Conservation (phyloP, 2,329 filamentous ascomycete species). For the Fusarium sp. region DNA sequence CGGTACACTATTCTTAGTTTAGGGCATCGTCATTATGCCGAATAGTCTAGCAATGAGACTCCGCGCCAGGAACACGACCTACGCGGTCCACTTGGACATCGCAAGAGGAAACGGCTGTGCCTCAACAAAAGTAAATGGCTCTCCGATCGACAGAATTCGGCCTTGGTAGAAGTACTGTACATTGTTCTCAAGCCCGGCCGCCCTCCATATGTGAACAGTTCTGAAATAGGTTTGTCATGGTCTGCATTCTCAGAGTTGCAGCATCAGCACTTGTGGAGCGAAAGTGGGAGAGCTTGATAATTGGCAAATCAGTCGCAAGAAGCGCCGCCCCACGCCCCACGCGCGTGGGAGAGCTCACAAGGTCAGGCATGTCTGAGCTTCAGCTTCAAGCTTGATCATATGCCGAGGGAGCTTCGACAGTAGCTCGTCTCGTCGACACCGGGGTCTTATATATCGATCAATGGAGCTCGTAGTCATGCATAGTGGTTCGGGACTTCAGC, state of each 20-base stretch:
- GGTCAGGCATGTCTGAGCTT: conserved; percentile 31
- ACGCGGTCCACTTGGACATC: conserved; percentile 33
- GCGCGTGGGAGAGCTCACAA: conserved; percentile 46
- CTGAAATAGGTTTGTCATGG: conserved; percentile 49
- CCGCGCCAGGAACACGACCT: conserved; percentile 37
- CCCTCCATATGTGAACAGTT: conserved; percentile 41
- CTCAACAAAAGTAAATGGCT: conserved; percentile 24
- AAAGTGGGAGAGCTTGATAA: conserved; percentile 46
- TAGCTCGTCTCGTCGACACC: conserved; percentile 6
- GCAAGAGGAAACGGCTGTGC: conserved; percentile 21
- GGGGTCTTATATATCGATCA: conserved; percentile 27
- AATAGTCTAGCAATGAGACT: conserved; percentile 29
- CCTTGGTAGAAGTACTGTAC: conserved; percentile 26
- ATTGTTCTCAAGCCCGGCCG: conserved; percentile 22
- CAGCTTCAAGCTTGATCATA: conserved; percentile 12
- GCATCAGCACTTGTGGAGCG: conserved; percentile 49
- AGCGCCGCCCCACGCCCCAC: conserved; percentile 48
- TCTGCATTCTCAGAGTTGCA: conserved; percentile 38
- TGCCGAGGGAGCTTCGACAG: conserved; percentile 3
- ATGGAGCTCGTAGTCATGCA: conserved; percentile 23
- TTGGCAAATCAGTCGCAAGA: conserved; percentile 46
- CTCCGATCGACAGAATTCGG: conserved; percentile 30
- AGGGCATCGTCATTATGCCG: conserved; percentile 42
- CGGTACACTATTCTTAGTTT: conserved; percentile 45
- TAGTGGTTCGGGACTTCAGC: conserved; percentile 33